Evolutionary conservation across 257 asterid species (phyloP).

Genomic region (Prunella vulgaris): DNA sequence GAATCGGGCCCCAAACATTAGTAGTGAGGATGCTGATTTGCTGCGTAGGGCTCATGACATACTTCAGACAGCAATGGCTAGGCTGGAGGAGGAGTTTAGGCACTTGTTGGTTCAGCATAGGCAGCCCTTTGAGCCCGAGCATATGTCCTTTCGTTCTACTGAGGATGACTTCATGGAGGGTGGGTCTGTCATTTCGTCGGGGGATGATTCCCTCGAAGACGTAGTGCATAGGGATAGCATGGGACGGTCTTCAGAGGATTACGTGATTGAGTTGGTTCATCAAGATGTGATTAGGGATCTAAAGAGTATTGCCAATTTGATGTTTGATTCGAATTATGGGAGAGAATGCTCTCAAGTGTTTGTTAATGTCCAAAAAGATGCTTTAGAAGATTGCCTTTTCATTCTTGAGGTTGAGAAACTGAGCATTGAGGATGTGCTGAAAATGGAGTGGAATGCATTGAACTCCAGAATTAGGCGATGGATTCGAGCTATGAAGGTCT

Average conservation of each 20-base stretch:
- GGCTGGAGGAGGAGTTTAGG: conserved; percentile 89
- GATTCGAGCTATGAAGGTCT: conserved; percentile 83
- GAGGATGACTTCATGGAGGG: conserved; percentile 70
- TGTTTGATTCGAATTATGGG: conserved; percentile 80
- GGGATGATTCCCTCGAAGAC: conserved; percentile 79
- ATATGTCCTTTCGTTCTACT: conserved; percentile 75
- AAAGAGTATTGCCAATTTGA: conserved; percentile 57
- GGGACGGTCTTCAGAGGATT: conserved; percentile 66
- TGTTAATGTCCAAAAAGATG: conserved; percentile 66
- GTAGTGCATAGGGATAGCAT: conserved; percentile 58
- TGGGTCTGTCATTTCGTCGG: conserved; percentile 63
- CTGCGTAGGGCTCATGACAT: conserved; percentile 58
- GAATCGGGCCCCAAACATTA: conserved; percentile 27
- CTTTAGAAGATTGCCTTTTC: conserved; percentile 77
- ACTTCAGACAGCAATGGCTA: conserved; percentile 79
- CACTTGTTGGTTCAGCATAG: conserved; percentile 71
- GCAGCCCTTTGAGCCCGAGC: conserved; percentile 87
- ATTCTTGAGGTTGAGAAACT: conserved; percentile 76
- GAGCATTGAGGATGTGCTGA: conserved; percentile 83
- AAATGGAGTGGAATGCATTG: conserved; percentile 74
- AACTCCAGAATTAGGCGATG: conserved; percentile 82
- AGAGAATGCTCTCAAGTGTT: conserved; percentile 77
- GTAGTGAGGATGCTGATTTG: conserved; percentile 32
- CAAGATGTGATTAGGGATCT: conserved; percentile 63
- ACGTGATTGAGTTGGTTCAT: conserved; percentile 54